These are phyloP conservation scores for Yamadazyma blattariae DNA, from an alignment of 1,139 yeast genomes.

Conservation along the genomic window DNA sequence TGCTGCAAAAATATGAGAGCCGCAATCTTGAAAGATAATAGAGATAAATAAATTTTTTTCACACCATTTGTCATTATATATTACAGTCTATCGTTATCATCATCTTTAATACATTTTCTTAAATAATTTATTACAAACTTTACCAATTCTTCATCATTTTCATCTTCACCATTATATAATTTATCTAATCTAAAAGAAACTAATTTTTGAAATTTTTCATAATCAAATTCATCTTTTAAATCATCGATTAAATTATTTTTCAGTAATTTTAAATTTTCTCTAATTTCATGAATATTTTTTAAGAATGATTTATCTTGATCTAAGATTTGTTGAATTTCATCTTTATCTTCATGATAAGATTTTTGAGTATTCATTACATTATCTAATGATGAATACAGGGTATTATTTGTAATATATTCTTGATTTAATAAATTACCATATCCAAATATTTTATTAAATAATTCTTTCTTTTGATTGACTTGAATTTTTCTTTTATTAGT, in stretches of 20 bases:
- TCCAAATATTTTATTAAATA: slow-evolving; percentile 39
- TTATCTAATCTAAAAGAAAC: slow-evolving; percentile 22
- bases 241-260: slow-evolving; percentile 8
- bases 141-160: slow-evolving; percentile 24
- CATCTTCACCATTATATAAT: slow-evolving; percentile 22
- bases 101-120: slow-evolving; percentile 25
- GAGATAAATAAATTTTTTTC: no score
- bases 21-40: no score
- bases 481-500: slow-evolving; percentile 40
- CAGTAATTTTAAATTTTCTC: slow-evolving; percentile 4
- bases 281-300: slow-evolving; percentile 25
- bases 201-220: slow-evolving; percentile 25
- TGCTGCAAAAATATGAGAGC: no score
- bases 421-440: slow-evolving; percentile 36
- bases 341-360: slow-evolving; percentile 43
- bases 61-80: no score
- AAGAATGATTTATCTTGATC: slow-evolving; percentile 35
- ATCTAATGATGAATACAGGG: slow-evolving; percentile 38
- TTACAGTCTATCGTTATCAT: slow-evolving; percentile 6
- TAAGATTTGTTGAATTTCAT: slow-evolving; percentile 32
- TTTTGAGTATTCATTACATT: slow-evolving; percentile 36
- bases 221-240: slow-evolving; percentile 21
- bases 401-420: slow-evolving; percentile 42
- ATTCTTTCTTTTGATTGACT: slow-evolving; percentile 40
- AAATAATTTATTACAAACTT: slow-evolving; percentile 28